These are phyloP conservation scores for Huntiella bhutanensis DNA, from an alignment of 2,329 filamentous ascomycete genomes.

Conservation along the genomic window DNA sequence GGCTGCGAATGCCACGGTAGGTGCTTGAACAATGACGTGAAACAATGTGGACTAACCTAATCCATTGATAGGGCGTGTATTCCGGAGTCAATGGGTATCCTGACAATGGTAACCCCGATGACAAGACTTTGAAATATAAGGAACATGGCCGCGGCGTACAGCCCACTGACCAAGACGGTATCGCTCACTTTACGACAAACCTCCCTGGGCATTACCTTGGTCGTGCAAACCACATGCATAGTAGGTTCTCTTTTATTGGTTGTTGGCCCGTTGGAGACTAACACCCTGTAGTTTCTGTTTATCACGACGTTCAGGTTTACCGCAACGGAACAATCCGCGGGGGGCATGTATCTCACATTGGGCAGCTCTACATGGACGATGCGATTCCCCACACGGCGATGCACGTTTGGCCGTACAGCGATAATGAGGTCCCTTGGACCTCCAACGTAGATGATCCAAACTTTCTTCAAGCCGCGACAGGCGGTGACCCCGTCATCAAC, in stretches of 20 bases:
- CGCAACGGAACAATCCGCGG: slow-evolving; percentile 20
- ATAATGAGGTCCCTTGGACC: slow-evolving; percentile 28
- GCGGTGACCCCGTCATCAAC: slow-evolving; percentile 38
- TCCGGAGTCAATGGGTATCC: slow-evolving; percentile 18
- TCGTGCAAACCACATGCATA: slow-evolving; percentile 30
- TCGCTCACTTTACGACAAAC: slow-evolving; percentile 24
- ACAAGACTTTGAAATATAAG: slow-evolving; percentile 17
- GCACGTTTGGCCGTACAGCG: slow-evolving; percentile 25
- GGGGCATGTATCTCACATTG: slow-evolving; percentile 34
- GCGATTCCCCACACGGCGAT: slow-evolving; percentile 34
- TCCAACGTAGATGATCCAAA: slow-evolving; percentile 34
- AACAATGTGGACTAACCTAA: background rate
- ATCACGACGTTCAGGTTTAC: slow-evolving; percentile 19
- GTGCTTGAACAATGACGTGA: background rate
- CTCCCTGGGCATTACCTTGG: slow-evolving; percentile 27
- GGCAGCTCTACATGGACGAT: slow-evolving; percentile 47
- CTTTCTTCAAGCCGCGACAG: slow-evolving; percentile 26
- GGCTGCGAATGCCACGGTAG: slow-evolving; percentile 19
- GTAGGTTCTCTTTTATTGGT: slow-evolving; percentile 15
- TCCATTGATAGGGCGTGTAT: slow-evolving; percentile 18
- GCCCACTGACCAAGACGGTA: slow-evolving; percentile 22
- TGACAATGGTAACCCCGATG: slow-evolving; percentile 25
- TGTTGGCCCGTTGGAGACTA: background rate
- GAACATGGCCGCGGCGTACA: slow-evolving; percentile 22
- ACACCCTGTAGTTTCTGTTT: slow-evolving; percentile 18